Evolutionary conservation across 2,329 filamentous ascomycete genomes (phyloP), one percentile per base, ranked within the genome.

Genomic region (Parastagonospora avenae): DNA sequence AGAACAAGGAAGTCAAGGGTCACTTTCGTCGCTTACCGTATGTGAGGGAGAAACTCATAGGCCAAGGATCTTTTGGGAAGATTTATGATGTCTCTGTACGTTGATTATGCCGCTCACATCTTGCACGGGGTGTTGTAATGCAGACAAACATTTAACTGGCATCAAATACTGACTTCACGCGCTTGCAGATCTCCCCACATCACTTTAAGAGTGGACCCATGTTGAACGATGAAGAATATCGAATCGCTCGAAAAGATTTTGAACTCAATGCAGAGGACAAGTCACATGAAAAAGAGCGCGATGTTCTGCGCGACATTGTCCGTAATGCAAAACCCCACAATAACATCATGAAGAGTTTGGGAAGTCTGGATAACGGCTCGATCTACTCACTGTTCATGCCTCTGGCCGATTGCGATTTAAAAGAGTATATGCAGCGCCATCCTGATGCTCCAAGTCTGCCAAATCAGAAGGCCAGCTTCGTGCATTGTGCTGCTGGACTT

Each of bases 1-100:
- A 66, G 27, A 55, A 66, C 27, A 60, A 67, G 29, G 64, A 73
- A 42, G 59, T 72, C 32, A 46, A 14, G 45, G 54, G 16, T 56
- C 66, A 11, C 32, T 62, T 65, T 6, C 59, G 71, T n/a, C 44
- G 44, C 14, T 11, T 46, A 11, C 72, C 74, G 2, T 77, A 76
- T 48, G 42, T 73, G 27, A 60, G 67, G 19, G 63, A 75, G 38
- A 49, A 63, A n/a, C 46, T 47, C 12, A 53, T 73, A 6, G 70
- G 63, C 1, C 87, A 91, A 59, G 90, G 90, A 12, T 88, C 90
- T 63, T 94, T 92, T 67, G 90, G 87, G 60, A 91, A 87, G 63
- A 81, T 86, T 0, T 94, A 93, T 76, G 93, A 92, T 70, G 90
- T 93, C 46, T 93, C 93, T 65, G 82, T 45, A 36, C 31, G 42